A percentile compares a stretch with the other conserved stretches of the same genome.
phyloP scores from a whole-genome alignment of 306 rosid genomes.

The Phaseolus lunatus region DNA sequence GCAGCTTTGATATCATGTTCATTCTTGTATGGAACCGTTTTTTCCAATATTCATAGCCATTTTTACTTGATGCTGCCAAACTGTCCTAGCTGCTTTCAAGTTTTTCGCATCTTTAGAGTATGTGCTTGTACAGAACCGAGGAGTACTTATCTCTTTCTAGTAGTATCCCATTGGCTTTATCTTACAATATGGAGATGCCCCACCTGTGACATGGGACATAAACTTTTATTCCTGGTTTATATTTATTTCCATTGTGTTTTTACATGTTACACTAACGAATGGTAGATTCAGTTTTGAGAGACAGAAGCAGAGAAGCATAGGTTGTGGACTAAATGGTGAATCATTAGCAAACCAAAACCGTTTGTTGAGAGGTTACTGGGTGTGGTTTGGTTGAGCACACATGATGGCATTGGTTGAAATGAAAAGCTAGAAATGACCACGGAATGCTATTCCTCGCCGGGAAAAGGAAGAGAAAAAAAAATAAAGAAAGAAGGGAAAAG shows the following conservation, averaged over 20 bases:
- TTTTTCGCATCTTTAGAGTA: conserved; percentile 45
- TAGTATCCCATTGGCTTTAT: conserved; percentile 49
- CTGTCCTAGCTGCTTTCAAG: conserved; percentile 48
- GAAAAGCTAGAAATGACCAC: conserved; percentile 94
- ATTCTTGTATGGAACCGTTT: conserved; percentile 46
- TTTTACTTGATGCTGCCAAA: conserved; percentile 58
- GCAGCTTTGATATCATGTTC: conserved; percentile 44
- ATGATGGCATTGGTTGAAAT: conserved; percentile 60
- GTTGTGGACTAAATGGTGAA: conserved; percentile 52
- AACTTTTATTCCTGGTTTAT: conserved; percentile 52
- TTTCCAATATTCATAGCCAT: conserved; percentile 43
- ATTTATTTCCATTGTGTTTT: conserved; percentile 38
- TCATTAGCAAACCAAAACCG: conserved; percentile 50
- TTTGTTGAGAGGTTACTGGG: conserved; percentile 35
- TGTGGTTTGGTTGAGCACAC: conserved; percentile 56
- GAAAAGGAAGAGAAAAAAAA: conserved; percentile 40
- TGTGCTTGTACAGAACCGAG: conserved; percentile 44
- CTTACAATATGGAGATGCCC: conserved; percentile 49
- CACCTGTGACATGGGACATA: conserved; percentile 48
- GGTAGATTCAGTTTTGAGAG: conserved; percentile 49
- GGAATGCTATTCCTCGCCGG: conserved; percentile 87
- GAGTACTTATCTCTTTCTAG: conserved; percentile 45
- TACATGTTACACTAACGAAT: conserved; percentile 48
- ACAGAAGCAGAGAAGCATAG: conserved; percentile 50
- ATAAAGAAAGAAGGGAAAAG: conserved; percentile 27